phyloP scores from a whole-genome alignment of 1,284 basidiomycete species.

The Coniophora puteana region DNA sequence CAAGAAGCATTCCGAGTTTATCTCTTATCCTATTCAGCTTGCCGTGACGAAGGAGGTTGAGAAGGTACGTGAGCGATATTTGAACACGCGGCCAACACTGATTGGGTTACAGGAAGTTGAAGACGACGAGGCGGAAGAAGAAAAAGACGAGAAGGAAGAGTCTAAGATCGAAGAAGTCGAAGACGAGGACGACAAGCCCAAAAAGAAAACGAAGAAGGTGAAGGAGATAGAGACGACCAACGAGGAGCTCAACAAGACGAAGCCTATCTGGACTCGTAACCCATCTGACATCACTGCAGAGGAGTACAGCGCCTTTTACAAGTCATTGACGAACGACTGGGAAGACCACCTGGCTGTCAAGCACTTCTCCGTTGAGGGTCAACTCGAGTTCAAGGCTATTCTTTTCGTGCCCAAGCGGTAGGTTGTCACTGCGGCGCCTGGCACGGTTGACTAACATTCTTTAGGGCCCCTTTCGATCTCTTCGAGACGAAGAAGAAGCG shows the following conservation, averaged over 20 bases:
- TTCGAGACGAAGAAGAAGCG: constrained; percentile 99
- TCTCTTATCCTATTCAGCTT: constrained; percentile 99
- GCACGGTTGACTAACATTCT: too few species aligned
- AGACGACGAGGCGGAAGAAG: constrained; percentile 68
- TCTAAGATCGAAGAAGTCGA: constrained; percentile 76
- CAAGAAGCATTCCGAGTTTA: constrained; percentile 99
- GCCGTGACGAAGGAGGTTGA: constrained; percentile 99
- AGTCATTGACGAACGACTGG: constrained; percentile 99
- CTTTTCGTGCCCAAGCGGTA: constrained; percentile 95
- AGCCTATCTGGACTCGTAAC: constrained; percentile 99
- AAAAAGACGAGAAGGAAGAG: constrained; percentile 63
- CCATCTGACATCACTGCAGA: constrained; percentile 90
- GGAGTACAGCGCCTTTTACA: constrained; percentile 98
- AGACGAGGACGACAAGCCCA: constrained; percentile 83
- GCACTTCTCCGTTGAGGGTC: constrained; percentile 99
- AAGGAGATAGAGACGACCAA: constrained; percentile 88
- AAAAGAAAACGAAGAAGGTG: constrained; percentile 98
- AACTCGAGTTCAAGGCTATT: constrained; percentile 99
- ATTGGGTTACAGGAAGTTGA: constrained; percentile 71
- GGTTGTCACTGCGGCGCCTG: too few species aligned
- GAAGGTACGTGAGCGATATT: constrained; percentile 58
- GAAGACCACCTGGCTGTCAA: constrained; percentile 99
- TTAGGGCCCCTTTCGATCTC: constrained; percentile 94
- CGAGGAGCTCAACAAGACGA: constrained; percentile 99
- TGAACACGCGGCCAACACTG: constrained; percentile 9